Evolutionary conservation across 352 stramenopile species (phyloP).

Genomic region (Phytopythium cucurbitacearum): DNA sequence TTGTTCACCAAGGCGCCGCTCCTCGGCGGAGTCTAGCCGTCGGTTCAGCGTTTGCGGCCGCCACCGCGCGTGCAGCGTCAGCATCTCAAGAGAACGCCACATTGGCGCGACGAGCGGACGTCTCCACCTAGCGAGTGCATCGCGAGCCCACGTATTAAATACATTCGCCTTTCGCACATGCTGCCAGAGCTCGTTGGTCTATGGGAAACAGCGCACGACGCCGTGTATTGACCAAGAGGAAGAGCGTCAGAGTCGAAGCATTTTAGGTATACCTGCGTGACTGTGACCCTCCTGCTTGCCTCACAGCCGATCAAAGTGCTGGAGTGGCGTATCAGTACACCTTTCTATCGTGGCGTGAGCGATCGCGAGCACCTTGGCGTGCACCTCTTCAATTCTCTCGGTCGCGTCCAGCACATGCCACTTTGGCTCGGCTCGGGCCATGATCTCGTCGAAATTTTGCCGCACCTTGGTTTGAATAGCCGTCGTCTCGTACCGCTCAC

Average conservation of each 20-base stretch:
- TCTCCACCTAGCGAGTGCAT: not conserved
- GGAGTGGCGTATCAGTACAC: slow-evolving; percentile 20
- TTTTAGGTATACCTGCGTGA: not conserved
- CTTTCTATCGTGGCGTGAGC: slow-evolving; percentile 39
- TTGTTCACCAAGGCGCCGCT: slow-evolving; percentile 46
- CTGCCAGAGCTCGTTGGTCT: too few relatives aligned
- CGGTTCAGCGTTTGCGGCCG: slow-evolving; percentile 2
- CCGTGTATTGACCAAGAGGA: too few relatives aligned
- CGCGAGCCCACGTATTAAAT: too few relatives aligned
- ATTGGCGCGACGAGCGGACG: slow-evolving; percentile 1
- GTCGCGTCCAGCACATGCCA: slow-evolving; percentile 84
- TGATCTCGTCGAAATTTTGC: slow-evolving; percentile 73
- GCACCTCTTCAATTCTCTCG: slow-evolving; percentile 70
- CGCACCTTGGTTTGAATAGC: slow-evolving; percentile 87
- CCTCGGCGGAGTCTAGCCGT: slow-evolving; percentile 3
- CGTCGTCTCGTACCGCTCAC: slow-evolving; percentile 90
- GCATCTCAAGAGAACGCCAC: not conserved
- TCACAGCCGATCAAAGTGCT: slow-evolving; percentile 38
- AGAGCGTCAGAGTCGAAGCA: not conserved
- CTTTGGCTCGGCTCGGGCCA: slow-evolving; percentile 26
- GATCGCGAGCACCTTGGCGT: slow-evolving; percentile 54
- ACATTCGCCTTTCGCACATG: too few relatives aligned
- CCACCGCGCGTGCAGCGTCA: not conserved
- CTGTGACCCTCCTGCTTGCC: slow-evolving; percentile 1
- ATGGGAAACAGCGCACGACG: too few relatives aligned